Evolutionary conservation across 345 rosid species (phyloP).

Genomic region (Sisymbrium altissimum): DNA sequence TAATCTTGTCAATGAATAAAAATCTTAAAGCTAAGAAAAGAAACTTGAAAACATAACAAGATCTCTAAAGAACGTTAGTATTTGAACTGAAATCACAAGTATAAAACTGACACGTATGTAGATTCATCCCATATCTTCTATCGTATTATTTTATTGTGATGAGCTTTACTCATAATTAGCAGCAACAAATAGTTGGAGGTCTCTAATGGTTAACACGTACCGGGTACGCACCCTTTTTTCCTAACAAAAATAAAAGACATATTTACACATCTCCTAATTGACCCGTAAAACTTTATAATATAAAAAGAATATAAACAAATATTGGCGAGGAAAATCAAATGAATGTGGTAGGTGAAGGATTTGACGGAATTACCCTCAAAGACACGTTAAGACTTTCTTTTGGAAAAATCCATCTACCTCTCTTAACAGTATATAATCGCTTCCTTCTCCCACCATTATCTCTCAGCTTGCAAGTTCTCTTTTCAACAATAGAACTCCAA

Average conservation of each 20-base stretch:
- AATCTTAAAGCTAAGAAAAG: not conserved
- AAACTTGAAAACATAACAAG: conserved; percentile 16
- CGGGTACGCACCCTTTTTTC: not conserved
- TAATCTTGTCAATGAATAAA: not conserved
- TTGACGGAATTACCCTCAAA: conserved; percentile 28
- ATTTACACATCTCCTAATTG: not conserved
- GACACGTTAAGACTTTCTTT: conserved; percentile 22
- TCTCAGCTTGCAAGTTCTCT: conserved; percentile 37
- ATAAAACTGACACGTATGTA: not conserved
- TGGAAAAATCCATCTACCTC: not conserved
- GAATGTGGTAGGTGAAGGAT: conserved; percentile 34
- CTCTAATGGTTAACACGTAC: conserved; percentile 26
- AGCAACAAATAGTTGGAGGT: conserved; percentile 14
- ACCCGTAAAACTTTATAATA: conserved; percentile 3
- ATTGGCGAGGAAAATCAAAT: conserved; percentile 1
- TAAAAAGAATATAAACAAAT: not conserved
- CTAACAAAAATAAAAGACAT: not conserved
- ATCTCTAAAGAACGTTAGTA: conserved; percentile 10
- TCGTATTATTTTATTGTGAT: not conserved
- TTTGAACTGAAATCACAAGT: not conserved
- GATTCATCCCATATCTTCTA: not conserved
- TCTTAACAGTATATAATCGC: conserved; percentile 21
- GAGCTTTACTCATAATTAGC: conserved; percentile 2
- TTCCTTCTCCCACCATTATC: not conserved
- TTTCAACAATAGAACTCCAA: conserved; percentile 20